Conservation (phyloP, 2,329 filamentous ascomycete genomes). For the Arthroderma uncinatum region DNA sequence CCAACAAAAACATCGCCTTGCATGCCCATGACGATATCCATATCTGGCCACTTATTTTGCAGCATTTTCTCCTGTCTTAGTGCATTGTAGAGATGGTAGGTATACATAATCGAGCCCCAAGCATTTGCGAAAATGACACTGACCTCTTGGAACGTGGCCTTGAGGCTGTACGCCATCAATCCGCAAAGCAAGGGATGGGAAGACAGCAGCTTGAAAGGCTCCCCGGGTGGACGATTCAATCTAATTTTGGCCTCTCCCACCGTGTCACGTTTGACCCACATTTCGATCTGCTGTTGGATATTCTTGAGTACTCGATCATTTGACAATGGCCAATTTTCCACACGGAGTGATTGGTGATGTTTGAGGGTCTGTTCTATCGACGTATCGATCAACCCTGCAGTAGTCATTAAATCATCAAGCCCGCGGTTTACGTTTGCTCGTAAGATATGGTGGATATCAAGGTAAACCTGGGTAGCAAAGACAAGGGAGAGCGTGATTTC, state of each 20-base stretch:
- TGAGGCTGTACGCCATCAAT: conserved; percentile 28
- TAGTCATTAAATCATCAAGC: conserved; percentile 9
- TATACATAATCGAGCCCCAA: conserved; percentile 32
- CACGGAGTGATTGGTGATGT: conserved; percentile 24
- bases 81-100: conserved; percentile 37
- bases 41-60: conserved; percentile 29
- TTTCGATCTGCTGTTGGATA: conserved; percentile 16
- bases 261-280: conserved; percentile 19
- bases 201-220: conserved; percentile 24
- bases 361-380: conserved; percentile 22
- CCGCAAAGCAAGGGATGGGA: conserved; percentile 33
- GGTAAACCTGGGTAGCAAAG: conserved; percentile 34
- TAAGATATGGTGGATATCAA: conserved; percentile 32
- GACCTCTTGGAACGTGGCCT: conserved; percentile 23
- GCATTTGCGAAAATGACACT: conserved; percentile 28
- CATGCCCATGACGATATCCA: conserved; percentile 26
- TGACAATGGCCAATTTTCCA: conserved; percentile 21
- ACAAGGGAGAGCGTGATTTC: conserved; percentile 28
- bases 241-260: conserved; percentile 14
- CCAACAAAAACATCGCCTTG: conserved; percentile 32
- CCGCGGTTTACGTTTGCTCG: conserved; percentile 5
- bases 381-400: conserved; percentile 14
- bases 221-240: background rate
- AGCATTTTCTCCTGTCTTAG: conserved; percentile 23
- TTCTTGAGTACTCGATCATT: conserved; percentile 20